Evolutionary conservation across 2,329 filamentous ascomycete species (phyloP).

Genomic region (Aquanectria penicillioides): DNA sequence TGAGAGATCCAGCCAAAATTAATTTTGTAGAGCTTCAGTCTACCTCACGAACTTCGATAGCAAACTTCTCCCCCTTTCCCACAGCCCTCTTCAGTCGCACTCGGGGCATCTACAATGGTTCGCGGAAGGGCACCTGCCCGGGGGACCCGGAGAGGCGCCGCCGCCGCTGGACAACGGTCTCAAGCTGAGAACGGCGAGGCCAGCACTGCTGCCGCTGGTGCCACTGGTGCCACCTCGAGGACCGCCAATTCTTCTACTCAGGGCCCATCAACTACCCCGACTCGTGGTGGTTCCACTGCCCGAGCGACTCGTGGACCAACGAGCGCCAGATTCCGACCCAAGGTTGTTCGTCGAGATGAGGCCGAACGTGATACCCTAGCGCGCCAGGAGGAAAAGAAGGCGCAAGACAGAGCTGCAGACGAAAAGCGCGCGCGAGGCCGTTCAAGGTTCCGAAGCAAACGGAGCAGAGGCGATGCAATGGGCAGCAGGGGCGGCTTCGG

Average conservation of each 20-base stretch:
- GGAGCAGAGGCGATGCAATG: constrained; percentile 57
- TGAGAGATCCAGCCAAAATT: constrained; percentile 35
- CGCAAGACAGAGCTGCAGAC: constrained; percentile 52
- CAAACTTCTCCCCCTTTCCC: background rate
- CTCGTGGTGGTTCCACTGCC: constrained; percentile 47
- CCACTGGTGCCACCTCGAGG: constrained; percentile 28
- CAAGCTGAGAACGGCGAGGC: constrained; percentile 31
- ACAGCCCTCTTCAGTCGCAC: background rate
- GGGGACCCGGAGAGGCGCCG: constrained; percentile 45
- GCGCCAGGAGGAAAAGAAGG: constrained; percentile 55
- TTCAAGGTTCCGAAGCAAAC: constrained; percentile 53
- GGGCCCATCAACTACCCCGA: constrained; percentile 38
- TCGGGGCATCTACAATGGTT: constrained; percentile 39
- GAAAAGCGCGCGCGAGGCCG: constrained; percentile 52
- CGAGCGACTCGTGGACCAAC: constrained; percentile 49
- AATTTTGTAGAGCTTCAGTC: constrained; percentile 43
- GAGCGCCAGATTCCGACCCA: constrained; percentile 57
- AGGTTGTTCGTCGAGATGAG: constrained; percentile 60
- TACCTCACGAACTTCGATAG: constrained; percentile 2
- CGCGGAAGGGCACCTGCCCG: constrained; percentile 46
- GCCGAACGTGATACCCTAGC: constrained; percentile 59
- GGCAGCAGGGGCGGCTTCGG: constrained; percentile 52
- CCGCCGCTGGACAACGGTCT: constrained; percentile 39
- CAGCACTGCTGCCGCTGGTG: constrained; percentile 27
- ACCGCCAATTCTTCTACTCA: constrained; percentile 27